These are phyloP conservation scores for Odontarrhena argentea DNA, from an alignment of 345 rosid genomes.

Conservation along the genomic window DNA sequence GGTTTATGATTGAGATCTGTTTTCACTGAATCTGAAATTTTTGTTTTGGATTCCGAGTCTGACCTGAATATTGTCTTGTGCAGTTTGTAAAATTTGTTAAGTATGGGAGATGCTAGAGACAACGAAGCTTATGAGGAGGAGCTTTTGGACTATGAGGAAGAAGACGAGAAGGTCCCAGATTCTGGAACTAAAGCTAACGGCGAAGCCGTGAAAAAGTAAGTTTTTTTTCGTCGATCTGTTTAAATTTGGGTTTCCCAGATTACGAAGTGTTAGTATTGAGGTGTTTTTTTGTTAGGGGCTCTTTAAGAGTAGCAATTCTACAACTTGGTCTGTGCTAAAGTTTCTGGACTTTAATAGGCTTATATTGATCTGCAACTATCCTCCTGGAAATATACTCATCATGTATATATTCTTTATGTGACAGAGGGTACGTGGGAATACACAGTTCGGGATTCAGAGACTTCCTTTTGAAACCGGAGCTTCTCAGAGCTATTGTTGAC, in stretches of 20 bases:
- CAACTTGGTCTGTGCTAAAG: background rate
- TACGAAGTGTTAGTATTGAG: background rate
- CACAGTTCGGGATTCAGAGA: slow-evolving; percentile 99
- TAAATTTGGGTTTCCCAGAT: background rate
- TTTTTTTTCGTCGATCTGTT: background rate
- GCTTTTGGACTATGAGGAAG: slow-evolving; percentile 97
- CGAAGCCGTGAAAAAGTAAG: slow-evolving; percentile 87
- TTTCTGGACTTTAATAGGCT: background rate
- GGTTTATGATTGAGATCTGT: background rate
- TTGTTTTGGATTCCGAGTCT: slow-evolving; percentile 12
- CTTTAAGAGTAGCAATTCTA: background rate
- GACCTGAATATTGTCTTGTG: background rate
- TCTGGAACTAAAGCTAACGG: slow-evolving; percentile 77
- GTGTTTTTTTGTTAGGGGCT: background rate
- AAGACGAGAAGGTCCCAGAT: slow-evolving; percentile 84
- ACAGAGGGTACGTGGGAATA: slow-evolving; percentile 93
- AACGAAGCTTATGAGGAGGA: slow-evolving; percentile 99
- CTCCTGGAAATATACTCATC: background rate
- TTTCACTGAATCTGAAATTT: background rate
- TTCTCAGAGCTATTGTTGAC: slow-evolving; percentile 94
- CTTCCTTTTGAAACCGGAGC: slow-evolving; percentile 98
- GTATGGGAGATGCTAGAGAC: slow-evolving; percentile 92
- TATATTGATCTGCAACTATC: background rate
- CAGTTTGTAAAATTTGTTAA: slow-evolving; percentile 20
- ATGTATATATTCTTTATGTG: background rate